These are phyloP conservation scores for Aspergillus indologenus DNA, from an alignment of 495 filamentous ascomycete genomes.

Conservation along the genomic window DNA sequence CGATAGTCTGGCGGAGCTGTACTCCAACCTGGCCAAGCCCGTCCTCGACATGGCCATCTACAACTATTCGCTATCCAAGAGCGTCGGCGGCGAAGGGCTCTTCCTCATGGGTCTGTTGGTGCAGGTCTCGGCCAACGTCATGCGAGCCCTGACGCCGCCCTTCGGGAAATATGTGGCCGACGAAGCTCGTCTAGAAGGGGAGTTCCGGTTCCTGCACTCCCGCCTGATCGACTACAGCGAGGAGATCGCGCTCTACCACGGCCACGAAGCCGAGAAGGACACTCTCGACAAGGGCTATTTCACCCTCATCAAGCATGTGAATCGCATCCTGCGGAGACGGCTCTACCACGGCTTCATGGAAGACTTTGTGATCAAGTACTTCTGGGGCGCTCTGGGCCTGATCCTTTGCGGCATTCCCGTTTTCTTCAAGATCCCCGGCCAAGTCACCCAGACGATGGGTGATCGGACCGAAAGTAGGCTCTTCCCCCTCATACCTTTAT, in stretches of 20 bases:
- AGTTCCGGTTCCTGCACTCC: conserved; percentile 94
- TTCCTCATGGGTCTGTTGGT: conserved; percentile 93
- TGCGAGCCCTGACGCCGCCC: conserved; percentile 94
- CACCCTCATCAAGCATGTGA: conserved; percentile 97
- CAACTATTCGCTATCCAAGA: conserved; percentile 87
- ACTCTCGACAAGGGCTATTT: conserved; percentile 98
- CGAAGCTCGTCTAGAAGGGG: conserved; percentile 89
- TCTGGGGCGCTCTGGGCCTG: conserved; percentile 93
- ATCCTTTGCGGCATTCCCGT: conserved; percentile 94
- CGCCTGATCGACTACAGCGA: conserved; percentile 92
- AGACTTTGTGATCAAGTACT: conserved; percentile 98
- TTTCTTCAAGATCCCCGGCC: conserved; percentile 87
- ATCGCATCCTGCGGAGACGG: conserved; percentile 82
- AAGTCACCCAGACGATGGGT: conserved; percentile 68
- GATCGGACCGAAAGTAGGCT: conserved; percentile 82
- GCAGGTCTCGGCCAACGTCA: conserved; percentile 85
- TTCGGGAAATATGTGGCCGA: conserved; percentile 98
- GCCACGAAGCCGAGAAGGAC: conserved; percentile 95
- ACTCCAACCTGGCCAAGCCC: conserved; percentile 96
- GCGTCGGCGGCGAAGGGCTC: conserved; percentile 88
- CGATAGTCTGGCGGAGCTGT: conserved; percentile 89
- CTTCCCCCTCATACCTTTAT: background rate
- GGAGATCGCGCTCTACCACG: conserved; percentile 88
- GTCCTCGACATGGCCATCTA: conserved; percentile 94
- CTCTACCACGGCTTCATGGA: conserved; percentile 98